Evolutionary conservation across 768 basidiomycete genomes (phyloP), one percentile per base, ranked within the genome.

Genomic region (Xerocomellus intermedius): DNA sequence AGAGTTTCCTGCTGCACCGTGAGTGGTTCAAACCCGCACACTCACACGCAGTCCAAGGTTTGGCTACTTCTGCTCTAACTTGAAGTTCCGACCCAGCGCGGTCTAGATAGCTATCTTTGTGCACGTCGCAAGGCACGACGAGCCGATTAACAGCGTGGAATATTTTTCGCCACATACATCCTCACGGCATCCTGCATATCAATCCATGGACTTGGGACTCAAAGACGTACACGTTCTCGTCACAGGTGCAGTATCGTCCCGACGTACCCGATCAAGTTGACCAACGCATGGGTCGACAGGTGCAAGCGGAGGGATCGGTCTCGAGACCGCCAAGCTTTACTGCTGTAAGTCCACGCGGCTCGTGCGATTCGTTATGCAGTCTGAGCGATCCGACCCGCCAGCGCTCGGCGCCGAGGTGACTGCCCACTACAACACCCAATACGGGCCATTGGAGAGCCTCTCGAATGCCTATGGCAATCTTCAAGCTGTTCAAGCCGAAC

Each of bases 241-340:
- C 28, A 88, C 87, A 55, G 87, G 87, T 85, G 46, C 33, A 35
- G 26, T 33, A 8, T 9, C 22, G 2, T 14, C 21, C 42, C 26
- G 21, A 19, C 37, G 2, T 10, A 21, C 49, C 35, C 8, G 45
- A 21, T 49, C 28, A 19, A 17, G 1, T 28, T 44, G 36, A 48
- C 32, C 49, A 17, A 55, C 32, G 7, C 30, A 16, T 47, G 33
- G 26, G 45, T 49, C 26, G 17, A 46, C 65, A 84, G 89, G 89
- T 46, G 87, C 87, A 2, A 87, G 83, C 60, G 87, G 88, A 4
- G 88, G 86, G 1, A 90, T 91, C 35, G 89, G 89, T 9, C 73
- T 87, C 1, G 83, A 81, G 60, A 86, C 83, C 4, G 75, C 77
- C 16, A 74, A 74, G 13, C 64, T 80, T 0, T 90, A 83, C 64